These are phyloP conservation scores for Silene noctiflora DNA, from an alignment of 179 eudicot genomes.

Conservation along the genomic window DNA sequence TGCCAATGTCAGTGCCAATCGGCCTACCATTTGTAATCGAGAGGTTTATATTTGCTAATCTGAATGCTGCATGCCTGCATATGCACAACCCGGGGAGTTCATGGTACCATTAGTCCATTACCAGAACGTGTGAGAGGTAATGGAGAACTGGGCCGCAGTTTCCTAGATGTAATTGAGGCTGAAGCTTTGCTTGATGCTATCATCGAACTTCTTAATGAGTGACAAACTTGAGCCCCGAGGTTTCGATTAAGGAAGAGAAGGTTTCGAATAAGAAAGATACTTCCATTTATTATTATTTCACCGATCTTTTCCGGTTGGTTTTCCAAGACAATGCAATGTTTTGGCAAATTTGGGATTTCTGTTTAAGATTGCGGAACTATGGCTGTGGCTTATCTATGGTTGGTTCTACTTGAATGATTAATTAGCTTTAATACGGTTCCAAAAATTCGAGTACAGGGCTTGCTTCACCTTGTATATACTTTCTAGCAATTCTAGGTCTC, in stretches of 20 bases:
- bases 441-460: too few species aligned
- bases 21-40: background rate
- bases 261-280: too few species aligned
- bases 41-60: background rate
- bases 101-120: background rate
- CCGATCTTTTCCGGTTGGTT: too few species aligned
- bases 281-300: too few species aligned
- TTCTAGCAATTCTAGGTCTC: too few species aligned
- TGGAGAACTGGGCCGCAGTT: too few species aligned
- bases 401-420: too few species aligned
- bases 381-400: too few species aligned
- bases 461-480: too few species aligned
- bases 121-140: background rate
- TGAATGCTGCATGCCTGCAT: background rate
- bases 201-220: background rate
- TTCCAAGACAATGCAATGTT: background rate
- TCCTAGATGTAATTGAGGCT: background rate
- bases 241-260: too few species aligned
- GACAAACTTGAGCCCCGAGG: background rate
- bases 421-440: too few species aligned
- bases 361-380: too few species aligned
- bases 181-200: background rate
- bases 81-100: background rate
- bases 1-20: background rate
- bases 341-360: background rate